Base-by-base conservation (phyloP, 768 basidiomycete species). In the Termitomyces titanicus region DNA sequence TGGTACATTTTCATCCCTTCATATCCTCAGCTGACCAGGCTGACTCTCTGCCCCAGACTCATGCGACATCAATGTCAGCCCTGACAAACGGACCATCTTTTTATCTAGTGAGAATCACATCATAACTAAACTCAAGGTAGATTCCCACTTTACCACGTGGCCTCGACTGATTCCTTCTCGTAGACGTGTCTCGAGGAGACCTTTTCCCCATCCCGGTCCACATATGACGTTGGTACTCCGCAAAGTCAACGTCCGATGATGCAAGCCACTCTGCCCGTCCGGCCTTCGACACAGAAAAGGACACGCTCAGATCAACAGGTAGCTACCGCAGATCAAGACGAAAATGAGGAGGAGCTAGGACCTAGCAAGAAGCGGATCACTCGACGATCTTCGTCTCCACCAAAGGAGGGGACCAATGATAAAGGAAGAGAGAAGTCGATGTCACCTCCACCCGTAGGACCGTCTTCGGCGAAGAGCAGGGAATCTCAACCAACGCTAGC, bases 71-170 rank as follows among this genome's bases (percentile, higher is more conserved):
- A 99, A 99, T 58, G 90, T 98, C 56, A 92, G 86, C 58, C 96
- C 97, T 0, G 97, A 98, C 73, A 99, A 98, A 66, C 81, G 96
- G n/a, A 95, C 93, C 0, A 89, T 98, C 35, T 86, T 97, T 48
- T 64, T 99, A 11, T 94, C 98, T 62, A 86, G 86, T 66, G 96
- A 99, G 68, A 78, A 76, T 11, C 88, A 88, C 57, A 71, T 99
- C 17, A 78, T 98, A 0, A 71, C 81, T 3, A 83, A 86, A 0
- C 77, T 98, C 38, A 94, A 91, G 74, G 93, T 93, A 51, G 13
- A 68, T 31, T 38, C 3, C 10, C 31, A 11, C 2, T 4, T 7
- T 24, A 12, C 3, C 18, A 24, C 4, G 3, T 25, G 20, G 22
- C 20, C 8, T 10, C 7, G 25, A 24, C 22, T 45, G 39, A 40